A percentile compares a stretch with the other conserved stretches of the same genome.
These are phyloP conservation scores for Leccinum subgranulosum DNA, from an alignment of 768 basidiomycete species.

Conservation along the genomic window DNA sequence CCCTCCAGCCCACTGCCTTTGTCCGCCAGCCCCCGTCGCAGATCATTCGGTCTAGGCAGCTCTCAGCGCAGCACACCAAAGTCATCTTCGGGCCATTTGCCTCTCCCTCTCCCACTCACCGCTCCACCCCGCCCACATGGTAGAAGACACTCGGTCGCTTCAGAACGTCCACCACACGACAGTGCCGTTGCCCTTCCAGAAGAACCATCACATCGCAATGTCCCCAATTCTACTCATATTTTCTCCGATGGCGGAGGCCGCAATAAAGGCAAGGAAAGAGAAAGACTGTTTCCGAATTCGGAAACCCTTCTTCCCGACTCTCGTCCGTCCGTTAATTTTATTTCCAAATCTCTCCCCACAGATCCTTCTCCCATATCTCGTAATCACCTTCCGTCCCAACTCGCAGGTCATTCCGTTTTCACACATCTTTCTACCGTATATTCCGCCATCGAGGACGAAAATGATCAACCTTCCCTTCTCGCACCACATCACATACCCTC, in stretches of 20 bases:
- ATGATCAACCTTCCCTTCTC: conserved; percentile 26
- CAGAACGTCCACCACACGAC: conserved; percentile 31
- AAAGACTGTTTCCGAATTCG: background rate
- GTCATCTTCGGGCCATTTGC: conserved; percentile 27
- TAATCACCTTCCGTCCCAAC: conserved; percentile 10
- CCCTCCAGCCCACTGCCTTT: conserved; percentile 31
- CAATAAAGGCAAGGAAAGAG: conserved; percentile 29
- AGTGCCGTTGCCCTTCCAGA: conserved; percentile 33
- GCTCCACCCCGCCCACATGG: conserved; percentile 22
- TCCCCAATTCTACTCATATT: conserved; percentile 10
- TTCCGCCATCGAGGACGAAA: conserved; percentile 25
- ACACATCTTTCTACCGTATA: conserved; percentile 25
- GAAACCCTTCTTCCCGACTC: conserved; percentile 8
- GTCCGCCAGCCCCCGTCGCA: conserved; percentile 32
- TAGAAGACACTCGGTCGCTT: conserved; percentile 28
- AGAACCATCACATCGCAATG: conserved; percentile 14
- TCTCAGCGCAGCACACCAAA: conserved; percentile 30
- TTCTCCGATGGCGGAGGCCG: conserved; percentile 13
- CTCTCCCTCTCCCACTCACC: conserved; percentile 19
- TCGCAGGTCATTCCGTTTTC: conserved; percentile 2
- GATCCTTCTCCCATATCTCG: conserved; percentile 16
- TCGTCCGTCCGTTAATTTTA: conserved; percentile 12
- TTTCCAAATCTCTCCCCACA: conserved; percentile 23
- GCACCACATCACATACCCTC: conserved; percentile 22
- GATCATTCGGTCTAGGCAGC: conserved; percentile 29